Conservation (phyloP, 768 basidiomycete species). For the Amyloporia xantha region DNA sequence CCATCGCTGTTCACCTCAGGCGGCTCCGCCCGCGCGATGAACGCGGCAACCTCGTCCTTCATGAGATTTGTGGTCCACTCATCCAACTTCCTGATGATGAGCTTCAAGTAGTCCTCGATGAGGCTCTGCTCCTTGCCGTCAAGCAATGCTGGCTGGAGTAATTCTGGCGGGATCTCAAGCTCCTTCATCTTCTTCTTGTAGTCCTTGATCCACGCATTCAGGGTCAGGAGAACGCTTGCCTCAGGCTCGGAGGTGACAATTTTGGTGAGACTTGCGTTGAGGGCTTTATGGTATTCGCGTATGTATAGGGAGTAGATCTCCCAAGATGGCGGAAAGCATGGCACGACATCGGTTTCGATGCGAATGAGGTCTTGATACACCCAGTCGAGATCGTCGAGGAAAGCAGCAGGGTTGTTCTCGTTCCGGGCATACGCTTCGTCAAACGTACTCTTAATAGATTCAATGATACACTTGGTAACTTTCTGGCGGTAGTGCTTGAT, state of each 20-base stretch:
- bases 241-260: slow-evolving; percentile 73
- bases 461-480: slow-evolving; percentile 70
- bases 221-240: slow-evolving; percentile 77
- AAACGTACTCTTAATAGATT: slow-evolving; percentile 70
- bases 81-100: slow-evolving; percentile 92
- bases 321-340: slow-evolving; percentile 89
- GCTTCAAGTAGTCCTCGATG: slow-evolving; percentile 91
- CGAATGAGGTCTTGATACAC: slow-evolving; percentile 92
- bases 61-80: slow-evolving; percentile 96
- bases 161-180: slow-evolving; percentile 72
- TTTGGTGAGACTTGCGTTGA: slow-evolving; percentile 66
- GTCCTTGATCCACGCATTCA: slow-evolving; percentile 94
- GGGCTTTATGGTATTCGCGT: slow-evolving; percentile 83
- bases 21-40: slow-evolving; percentile 73
- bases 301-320: slow-evolving; percentile 81
- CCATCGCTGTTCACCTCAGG: slow-evolving; percentile 89
- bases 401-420: slow-evolving; percentile 58
- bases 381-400: slow-evolving; percentile 79
- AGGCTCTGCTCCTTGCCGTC: slow-evolving; percentile 91
- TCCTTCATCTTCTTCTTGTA: slow-evolving; percentile 96
- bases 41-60: slow-evolving; percentile 83
- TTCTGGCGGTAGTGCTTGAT: slow-evolving; percentile 96
- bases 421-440: slow-evolving; percentile 57
- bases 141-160: slow-evolving; percentile 81
- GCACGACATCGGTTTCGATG: slow-evolving; percentile 85